These are phyloP conservation scores for Auricularia sp. DNA, from an alignment of 768 basidiomycete species.

Conservation along the genomic window DNA sequence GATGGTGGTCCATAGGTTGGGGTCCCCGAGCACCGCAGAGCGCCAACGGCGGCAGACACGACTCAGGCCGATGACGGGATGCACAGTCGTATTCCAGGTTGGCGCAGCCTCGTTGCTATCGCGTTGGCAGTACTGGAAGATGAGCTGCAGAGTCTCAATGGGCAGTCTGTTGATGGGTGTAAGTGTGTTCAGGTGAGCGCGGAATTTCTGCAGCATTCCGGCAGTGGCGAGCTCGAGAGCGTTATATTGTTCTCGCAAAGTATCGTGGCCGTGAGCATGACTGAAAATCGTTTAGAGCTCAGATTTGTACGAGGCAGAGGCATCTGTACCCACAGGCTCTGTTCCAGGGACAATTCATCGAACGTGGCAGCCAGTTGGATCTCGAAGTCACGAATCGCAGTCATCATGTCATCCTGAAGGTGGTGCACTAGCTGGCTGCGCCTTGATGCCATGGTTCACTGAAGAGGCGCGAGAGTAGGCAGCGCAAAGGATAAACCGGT, in stretches of 20 bases:
- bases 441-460: no score
- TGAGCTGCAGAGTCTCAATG: not conserved
- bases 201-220: not conserved
- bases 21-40: not conserved
- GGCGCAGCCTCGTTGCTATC: not conserved
- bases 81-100: not conserved
- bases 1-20: not conserved
- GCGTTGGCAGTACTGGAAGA: not conserved
- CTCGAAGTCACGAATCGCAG: not conserved
- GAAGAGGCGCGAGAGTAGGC: no score
- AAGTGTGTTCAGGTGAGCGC: not conserved
- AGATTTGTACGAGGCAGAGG: not conserved
- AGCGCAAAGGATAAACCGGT: no score
- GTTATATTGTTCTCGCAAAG: not conserved
- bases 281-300: not conserved
- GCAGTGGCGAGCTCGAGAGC: not conserved
- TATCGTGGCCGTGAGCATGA: not conserved
- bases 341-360: not conserved
- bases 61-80: not conserved
- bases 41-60: not conserved
- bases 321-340: not conserved
- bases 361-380: not conserved
- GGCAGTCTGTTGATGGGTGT: not conserved
- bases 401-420: no score
- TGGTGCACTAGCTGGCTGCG: no score